A percentile compares a stretch with the other conserved stretches of the same genome.
Conservation (phyloP, 2,329 filamentous ascomycete species). For the Dactylellina haptotyla region DNA sequence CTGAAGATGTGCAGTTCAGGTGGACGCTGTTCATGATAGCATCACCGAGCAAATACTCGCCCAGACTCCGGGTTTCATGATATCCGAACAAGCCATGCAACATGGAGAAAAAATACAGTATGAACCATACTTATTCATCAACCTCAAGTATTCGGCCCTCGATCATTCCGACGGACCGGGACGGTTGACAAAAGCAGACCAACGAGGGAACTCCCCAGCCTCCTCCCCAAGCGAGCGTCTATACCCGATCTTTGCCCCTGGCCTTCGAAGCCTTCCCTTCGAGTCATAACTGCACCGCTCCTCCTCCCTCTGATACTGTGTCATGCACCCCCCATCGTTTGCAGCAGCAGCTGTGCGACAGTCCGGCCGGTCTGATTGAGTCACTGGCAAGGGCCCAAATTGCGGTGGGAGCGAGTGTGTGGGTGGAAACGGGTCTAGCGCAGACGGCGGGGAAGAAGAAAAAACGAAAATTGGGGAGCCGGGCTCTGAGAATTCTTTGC, state of each 20-base stretch:
- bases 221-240: conserved; percentile 45
- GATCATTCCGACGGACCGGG: conserved; percentile 47
- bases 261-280: conserved; percentile 26
- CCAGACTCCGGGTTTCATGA: no score
- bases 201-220: conserved; percentile 24
- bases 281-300: conserved; percentile 40
- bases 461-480: conserved; percentile 14
- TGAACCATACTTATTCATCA: conserved; percentile 49
- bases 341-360: conserved; percentile 48
- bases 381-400: conserved; percentile 12
- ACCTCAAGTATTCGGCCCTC: conserved; percentile 18
- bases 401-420: conserved; percentile 14
- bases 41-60: no score
- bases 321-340: not conserved
- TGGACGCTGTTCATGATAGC: no score
- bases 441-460: conserved; percentile 31
- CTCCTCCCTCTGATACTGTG: not conserved
- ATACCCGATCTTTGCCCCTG: conserved; percentile 38
- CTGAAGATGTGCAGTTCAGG: no score
- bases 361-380: conserved; percentile 36
- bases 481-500: no score
- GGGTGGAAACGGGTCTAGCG: not conserved
- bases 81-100: no score
- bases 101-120: not conserved
- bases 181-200: conserved; percentile 13